These are phyloP conservation scores for Cordyceps militaris DNA, from an alignment of 2,329 filamentous ascomycete genomes.

Conservation along the genomic window DNA sequence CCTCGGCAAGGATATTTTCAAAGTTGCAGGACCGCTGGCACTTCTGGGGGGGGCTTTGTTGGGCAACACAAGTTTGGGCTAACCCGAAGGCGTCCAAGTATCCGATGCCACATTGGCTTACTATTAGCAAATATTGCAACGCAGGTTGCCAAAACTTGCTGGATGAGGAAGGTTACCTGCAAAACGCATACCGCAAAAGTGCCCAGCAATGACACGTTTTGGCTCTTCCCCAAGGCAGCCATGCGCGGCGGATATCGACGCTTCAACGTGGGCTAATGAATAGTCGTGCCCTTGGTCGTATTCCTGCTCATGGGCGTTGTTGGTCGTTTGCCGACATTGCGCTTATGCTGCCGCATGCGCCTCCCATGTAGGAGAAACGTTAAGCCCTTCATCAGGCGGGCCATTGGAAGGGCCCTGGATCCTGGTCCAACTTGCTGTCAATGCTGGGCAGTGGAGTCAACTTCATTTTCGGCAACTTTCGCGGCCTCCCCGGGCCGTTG, in stretches of 20 bases:
- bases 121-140: not conserved
- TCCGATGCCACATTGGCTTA: not conserved
- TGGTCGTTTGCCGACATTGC: not conserved
- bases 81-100: not conserved
- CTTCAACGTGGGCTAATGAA: too few relatives aligned
- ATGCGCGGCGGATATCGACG: too few relatives aligned
- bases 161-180: slow-evolving; percentile 1
- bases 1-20: not conserved
- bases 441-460: not conserved
- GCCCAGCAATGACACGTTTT: not conserved
- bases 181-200: not conserved
- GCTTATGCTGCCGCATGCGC: not conserved
- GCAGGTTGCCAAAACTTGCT: not conserved
- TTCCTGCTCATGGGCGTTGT: not conserved
- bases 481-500: slow-evolving; percentile 7
- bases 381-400: not conserved
- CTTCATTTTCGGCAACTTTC: not conserved
- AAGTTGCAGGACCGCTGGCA: slow-evolving; percentile 1
- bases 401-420: not conserved
- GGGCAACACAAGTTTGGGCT: not conserved
- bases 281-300: not conserved
- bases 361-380: not conserved
- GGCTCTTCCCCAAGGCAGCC: not conserved
- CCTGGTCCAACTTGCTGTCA: not conserved
- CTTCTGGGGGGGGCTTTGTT: not conserved